A percentile compares a stretch with the other conserved stretches of the same genome.
Evolutionary conservation across 345 rosid genomes (phyloP).

Genomic region (Trapa bicornis): DNA sequence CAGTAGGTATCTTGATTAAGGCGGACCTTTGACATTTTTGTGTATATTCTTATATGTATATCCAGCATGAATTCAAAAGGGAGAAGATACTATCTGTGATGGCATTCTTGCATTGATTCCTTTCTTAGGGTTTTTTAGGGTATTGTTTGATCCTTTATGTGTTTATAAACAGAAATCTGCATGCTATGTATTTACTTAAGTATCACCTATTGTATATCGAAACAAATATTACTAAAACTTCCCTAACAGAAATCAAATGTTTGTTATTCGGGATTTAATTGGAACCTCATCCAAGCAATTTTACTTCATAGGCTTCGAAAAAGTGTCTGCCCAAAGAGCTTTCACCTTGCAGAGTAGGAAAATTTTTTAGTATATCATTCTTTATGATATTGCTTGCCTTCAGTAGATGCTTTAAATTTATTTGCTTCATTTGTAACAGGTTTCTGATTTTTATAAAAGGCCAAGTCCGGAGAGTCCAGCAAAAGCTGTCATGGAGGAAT

Average conservation of each 20-base stretch:
- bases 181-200: neutral
- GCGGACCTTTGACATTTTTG: neutral
- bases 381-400: neutral
- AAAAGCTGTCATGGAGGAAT: conserved; percentile 63
- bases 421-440: conserved; percentile 26
- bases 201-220: neutral
- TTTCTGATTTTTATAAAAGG: conserved; percentile 78
- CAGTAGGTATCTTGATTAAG: neutral
- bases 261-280: neutral
- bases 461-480: conserved; percentile 70
- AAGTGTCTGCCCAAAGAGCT: neutral
- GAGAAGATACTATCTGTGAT: neutral
- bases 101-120: neutral
- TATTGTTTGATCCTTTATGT: neutral
- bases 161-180: neutral
- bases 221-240: neutral
- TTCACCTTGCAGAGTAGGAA: neutral
- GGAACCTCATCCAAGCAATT: neutral
- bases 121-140: too few relatives aligned
- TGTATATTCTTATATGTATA: neutral
- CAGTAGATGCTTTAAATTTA: neutral
- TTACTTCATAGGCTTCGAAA: neutral
- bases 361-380: too few relatives aligned
- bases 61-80: neutral
- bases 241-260: neutral